Conservation (phyloP, 192 early-diverging fungal species). For the Coemansia javaensis region DNA sequence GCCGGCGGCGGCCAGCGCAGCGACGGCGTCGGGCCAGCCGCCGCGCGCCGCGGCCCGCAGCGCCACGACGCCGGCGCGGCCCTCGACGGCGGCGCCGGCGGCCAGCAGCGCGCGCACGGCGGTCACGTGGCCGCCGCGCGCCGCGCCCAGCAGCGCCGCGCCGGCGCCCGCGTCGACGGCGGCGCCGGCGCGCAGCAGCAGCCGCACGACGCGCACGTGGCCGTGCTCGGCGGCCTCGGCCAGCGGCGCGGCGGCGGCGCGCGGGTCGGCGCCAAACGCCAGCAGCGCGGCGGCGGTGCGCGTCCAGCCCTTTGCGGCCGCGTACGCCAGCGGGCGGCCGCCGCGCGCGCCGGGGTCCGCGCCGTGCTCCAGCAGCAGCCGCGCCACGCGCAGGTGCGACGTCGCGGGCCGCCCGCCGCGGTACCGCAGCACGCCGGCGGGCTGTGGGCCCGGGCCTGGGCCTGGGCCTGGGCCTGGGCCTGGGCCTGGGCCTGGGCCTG, state of each 20-base stretch:
- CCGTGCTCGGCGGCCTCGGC: conserved; percentile 30
- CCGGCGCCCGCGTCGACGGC: conserved; percentile 9
- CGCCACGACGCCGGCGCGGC: conserved; percentile 9
- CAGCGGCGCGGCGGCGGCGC: conserved; percentile 24
- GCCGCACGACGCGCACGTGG: conserved; percentile 9
- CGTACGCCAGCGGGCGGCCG: conserved; percentile 29
- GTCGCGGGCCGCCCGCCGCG: neutral
- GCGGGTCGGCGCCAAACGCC: conserved; percentile 21
- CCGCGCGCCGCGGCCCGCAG: conserved; percentile 26
- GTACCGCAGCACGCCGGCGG: conserved; percentile 13
- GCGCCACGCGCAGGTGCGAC: conserved; percentile 23
- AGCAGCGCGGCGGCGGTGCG: conserved; percentile 23
- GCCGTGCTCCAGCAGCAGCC: conserved; percentile 32
- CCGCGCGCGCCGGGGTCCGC: conserved; percentile 21
- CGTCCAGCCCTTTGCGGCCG: conserved; percentile 18
- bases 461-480: neutral
- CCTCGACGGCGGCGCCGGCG: conserved; percentile 3
- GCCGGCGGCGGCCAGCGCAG: conserved; percentile 35
- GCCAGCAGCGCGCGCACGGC: conserved; percentile 12
- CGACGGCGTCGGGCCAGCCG: conserved; percentile 24
- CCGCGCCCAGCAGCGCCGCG: conserved; percentile 15
- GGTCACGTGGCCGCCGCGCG: conserved; percentile 19
- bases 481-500: neutral
- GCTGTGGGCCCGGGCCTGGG: too few relatives aligned
- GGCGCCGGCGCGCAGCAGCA: conserved; percentile 28